phyloP scores from a whole-genome alignment of 768 basidiomycete genomes.

The Mycena capillaripes region DNA sequence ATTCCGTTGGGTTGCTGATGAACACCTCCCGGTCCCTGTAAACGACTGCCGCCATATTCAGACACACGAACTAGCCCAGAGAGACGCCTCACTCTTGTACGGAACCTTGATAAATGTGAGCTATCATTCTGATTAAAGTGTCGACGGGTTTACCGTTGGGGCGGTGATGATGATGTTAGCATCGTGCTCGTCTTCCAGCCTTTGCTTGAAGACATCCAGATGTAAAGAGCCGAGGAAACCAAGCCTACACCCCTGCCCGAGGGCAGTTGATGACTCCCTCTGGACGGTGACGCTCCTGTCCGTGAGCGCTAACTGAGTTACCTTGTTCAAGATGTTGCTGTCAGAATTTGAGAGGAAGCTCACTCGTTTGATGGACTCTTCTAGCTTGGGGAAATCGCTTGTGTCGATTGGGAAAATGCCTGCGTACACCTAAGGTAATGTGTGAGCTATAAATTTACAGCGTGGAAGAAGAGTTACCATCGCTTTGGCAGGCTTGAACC shows the following conservation, averaged over 20 bases:
- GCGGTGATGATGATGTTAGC: conserved; percentile 96
- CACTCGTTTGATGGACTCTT: conserved; percentile 95
- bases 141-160: conserved; percentile 78
- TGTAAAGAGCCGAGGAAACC: conserved; percentile 97
- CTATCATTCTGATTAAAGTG: background rate
- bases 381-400: conserved; percentile 92
- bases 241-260: conserved; percentile 95
- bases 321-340: conserved; percentile 32
- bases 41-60: conserved; percentile 65
- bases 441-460: conserved; percentile 14
- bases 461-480: conserved; percentile 72
- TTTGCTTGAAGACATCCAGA: conserved; percentile 96
- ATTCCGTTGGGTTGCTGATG: conserved; percentile 95
- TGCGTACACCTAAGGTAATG: conserved; percentile 82
- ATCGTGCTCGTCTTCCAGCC: conserved; percentile 96
- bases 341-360: conserved; percentile 40
- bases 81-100: conserved; percentile 13
- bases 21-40: conserved; percentile 73
- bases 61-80: conserved; percentile 7
- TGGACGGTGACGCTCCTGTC: conserved; percentile 93
- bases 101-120: conserved; percentile 55
- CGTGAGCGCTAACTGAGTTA: conserved; percentile 78
- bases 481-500: conserved; percentile 92
- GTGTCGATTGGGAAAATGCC: conserved; percentile 95
- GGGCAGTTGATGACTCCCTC: conserved; percentile 92